phyloP scores from a whole-genome alignment of 139 green algal species.

The Zygnema circumcarinatum region DNA sequence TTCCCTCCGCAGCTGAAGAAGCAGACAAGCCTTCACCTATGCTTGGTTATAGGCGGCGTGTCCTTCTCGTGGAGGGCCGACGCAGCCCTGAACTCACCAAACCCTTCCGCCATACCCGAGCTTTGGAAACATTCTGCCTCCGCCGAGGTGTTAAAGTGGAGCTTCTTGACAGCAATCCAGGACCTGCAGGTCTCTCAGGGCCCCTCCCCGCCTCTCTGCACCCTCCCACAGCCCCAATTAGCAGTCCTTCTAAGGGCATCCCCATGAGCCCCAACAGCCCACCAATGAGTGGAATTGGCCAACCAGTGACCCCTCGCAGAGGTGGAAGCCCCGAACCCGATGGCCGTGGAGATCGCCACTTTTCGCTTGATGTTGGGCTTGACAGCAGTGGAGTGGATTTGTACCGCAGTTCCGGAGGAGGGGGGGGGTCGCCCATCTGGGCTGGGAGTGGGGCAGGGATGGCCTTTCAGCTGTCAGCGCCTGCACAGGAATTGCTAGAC shows the following conservation, averaged over 20 bases:
- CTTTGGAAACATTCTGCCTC: constrained; percentile 15
- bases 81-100: constrained; percentile 5
- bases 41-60: constrained; percentile 21
- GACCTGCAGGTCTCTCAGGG: not conserved
- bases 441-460: too few species aligned
- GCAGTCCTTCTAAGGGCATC: not conserved
- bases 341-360: too few species aligned
- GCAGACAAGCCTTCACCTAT: not conserved
- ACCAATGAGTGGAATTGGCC: not conserved
- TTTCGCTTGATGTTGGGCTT: too few species aligned
- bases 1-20: not conserved
- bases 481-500: constrained; percentile 9
- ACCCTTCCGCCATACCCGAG: not conserved
- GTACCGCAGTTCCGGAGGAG: not conserved
- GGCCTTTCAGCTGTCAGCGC: constrained; percentile 2
- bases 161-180: not conserved
- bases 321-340: not conserved
- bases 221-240: not conserved
- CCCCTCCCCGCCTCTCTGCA: not conserved
- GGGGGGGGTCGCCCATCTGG: not conserved
- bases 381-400: too few species aligned
- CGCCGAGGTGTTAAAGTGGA: not conserved
- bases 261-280: not conserved
- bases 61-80: constrained; percentile 37
- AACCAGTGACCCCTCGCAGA: not conserved